These are phyloP conservation scores for Monascus purpureus DNA, from an alignment of 495 filamentous ascomycete species.

Conservation along the genomic window DNA sequence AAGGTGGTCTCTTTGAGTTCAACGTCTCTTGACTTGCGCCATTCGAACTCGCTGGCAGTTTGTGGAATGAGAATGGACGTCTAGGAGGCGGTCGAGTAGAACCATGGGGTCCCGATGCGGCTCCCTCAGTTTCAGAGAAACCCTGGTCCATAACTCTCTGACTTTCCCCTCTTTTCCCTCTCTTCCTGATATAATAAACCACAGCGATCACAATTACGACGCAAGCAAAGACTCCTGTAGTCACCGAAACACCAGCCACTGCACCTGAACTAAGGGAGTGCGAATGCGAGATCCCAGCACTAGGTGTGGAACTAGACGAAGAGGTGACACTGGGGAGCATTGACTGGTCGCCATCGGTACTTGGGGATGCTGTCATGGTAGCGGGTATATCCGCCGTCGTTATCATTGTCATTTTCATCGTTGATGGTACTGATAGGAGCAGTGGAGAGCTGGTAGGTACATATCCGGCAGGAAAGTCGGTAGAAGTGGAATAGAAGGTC, in stretches of 20 bases:
- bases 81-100: constrained; percentile 14
- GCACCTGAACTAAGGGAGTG: constrained; percentile 17
- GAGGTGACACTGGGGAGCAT: constrained; percentile 4
- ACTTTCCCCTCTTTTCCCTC: constrained; percentile 11
- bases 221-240: constrained; percentile 23
- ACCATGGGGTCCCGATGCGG: constrained; percentile 27
- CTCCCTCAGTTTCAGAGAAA: constrained; percentile 30
- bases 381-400: neutral
- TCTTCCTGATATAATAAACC: constrained; percentile 19
- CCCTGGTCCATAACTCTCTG: constrained; percentile 10
- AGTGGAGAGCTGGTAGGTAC: no score
- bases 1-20: no score
- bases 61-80: constrained; percentile 6
- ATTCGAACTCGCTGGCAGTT: constrained; percentile 3
- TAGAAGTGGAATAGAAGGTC: constrained; percentile 4
- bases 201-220: constrained; percentile 26
- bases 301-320: constrained; percentile 3
- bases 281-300: constrained; percentile 5
- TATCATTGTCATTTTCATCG: no score
- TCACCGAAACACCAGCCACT: constrained; percentile 29
- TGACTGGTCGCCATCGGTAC: no score
- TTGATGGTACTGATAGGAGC: no score
- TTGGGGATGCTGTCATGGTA: constrained; percentile 1
- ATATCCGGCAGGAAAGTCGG: constrained; percentile 1
- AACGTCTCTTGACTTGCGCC: constrained; percentile 10